Conservation (phyloP, 2,329 filamentous ascomycete genomes). For the Cyclaneusma minus region DNA sequence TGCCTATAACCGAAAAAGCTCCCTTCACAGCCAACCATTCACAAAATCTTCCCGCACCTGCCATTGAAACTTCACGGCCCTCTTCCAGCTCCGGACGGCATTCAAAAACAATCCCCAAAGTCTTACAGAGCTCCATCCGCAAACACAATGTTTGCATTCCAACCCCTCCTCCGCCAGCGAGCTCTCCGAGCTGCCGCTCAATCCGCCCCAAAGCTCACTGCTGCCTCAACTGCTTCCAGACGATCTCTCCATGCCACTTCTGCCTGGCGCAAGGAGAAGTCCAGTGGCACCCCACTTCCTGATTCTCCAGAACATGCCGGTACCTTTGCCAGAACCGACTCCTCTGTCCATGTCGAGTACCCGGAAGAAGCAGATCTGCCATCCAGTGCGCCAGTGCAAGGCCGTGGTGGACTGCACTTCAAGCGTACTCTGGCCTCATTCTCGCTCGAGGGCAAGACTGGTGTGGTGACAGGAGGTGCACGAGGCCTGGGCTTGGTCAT, state of each 20-base stretch:
- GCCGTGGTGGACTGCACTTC: conserved; percentile 65
- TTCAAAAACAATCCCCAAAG: too few relatives aligned
- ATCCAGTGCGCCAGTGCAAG: conserved; percentile 52
- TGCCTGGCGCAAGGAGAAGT: conserved; percentile 10
- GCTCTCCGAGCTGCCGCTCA: conserved; percentile 6
- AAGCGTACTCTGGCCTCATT: conserved; percentile 77
- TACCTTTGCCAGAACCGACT: conserved; percentile 61
- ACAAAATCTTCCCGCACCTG: too few relatives aligned
- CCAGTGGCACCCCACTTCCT: conserved; percentile 3
- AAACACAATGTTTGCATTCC: conserved; percentile 15
- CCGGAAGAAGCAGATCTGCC: conserved; percentile 62
- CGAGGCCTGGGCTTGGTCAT: conserved; percentile 82
- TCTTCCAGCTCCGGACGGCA: too few relatives aligned
- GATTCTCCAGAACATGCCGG: conserved; percentile 10
- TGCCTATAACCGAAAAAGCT: too few relatives aligned
- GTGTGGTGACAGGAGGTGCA: conserved; percentile 79
- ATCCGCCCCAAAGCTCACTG: conserved; percentile 2
- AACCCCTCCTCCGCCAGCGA: conserved; percentile 13
- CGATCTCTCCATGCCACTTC: conserved; percentile 9
- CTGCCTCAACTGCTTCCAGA: conserved; percentile 3
- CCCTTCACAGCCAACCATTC: too few relatives aligned
- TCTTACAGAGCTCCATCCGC: too few relatives aligned
- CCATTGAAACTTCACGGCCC: too few relatives aligned
- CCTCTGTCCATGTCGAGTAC: conserved; percentile 64
- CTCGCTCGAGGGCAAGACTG: conserved; percentile 71